Evolutionary conservation across 805 yeast species (phyloP).

Genomic region (Teunomyces tritomae): DNA sequence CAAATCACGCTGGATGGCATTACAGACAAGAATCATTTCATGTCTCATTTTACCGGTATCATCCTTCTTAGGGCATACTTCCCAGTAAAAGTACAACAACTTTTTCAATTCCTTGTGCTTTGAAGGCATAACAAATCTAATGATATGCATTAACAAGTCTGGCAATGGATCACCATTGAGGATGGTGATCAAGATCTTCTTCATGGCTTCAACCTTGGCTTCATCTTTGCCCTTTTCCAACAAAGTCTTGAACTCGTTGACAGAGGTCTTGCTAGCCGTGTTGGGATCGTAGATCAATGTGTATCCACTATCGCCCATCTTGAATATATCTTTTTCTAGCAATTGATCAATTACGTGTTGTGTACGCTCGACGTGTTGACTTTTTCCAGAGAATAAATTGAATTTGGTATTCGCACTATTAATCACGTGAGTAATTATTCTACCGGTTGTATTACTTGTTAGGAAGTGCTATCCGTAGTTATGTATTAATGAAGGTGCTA

Average conservation of each 20-base stretch:
- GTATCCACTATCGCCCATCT: constrained; percentile 49
- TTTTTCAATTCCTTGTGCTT: constrained; percentile 87
- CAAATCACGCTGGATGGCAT: constrained; percentile 94
- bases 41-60: constrained; percentile 88
- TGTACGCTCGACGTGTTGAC: constrained; percentile 10
- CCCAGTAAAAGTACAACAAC: constrained; percentile 94
- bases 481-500: not conserved
- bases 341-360: constrained; percentile 2
- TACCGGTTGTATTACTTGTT: not conserved
- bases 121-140: constrained; percentile 96
- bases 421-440: not conserved
- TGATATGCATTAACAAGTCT: constrained; percentile 91
- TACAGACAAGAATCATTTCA: constrained; percentile 98
- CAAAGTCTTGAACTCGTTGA: constrained; percentile 68
- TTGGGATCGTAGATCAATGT: constrained; percentile 80
- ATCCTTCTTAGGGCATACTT: constrained; percentile 90
- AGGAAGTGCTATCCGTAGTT: too few relatives aligned
- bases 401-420: constrained; percentile 3
- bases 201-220: constrained; percentile 86
- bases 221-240: constrained; percentile 91
- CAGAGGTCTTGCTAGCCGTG: constrained; percentile 58
- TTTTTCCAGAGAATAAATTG: not conserved
- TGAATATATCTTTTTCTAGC: not conserved
- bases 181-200: constrained; percentile 78
- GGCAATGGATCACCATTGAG: constrained; percentile 92